Conservation (phyloP, 1,284 basidiomycete genomes). For the Lignosus rhinocerotis region DNA sequence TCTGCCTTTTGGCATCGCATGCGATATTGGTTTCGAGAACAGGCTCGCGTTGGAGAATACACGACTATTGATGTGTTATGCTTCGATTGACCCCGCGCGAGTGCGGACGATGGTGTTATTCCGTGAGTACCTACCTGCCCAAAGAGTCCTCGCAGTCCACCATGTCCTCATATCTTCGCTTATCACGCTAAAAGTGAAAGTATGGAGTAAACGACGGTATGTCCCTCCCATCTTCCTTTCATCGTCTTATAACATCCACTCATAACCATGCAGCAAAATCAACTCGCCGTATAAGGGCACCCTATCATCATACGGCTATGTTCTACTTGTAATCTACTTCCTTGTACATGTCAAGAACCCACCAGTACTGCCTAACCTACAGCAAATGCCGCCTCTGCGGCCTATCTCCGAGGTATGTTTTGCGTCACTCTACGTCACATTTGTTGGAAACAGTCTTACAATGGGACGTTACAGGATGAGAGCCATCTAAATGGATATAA, state of each 20-base stretch:
- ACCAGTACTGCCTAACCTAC: slow-evolving; percentile 88
- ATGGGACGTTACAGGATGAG: slow-evolving; percentile 64
- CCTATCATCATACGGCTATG: slow-evolving; percentile 96
- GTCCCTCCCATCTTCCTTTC: slow-evolving; percentile 18
- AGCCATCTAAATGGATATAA: slow-evolving; percentile 83
- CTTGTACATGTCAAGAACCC: slow-evolving; percentile 96
- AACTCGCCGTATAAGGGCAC: slow-evolving; percentile 98
- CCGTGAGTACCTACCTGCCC: slow-evolving; percentile 58
- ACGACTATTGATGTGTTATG: slow-evolving; percentile 93
- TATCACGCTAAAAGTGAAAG: slow-evolving; percentile 71
- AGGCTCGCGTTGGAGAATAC: slow-evolving; percentile 97
- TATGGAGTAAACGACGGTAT: slow-evolving; percentile 95
- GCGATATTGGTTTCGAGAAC: slow-evolving; percentile 99
- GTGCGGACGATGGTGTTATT: slow-evolving; percentile 95
- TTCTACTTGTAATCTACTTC: slow-evolving; percentile 96
- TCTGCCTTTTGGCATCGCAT: slow-evolving; percentile 88
- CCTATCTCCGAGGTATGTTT: slow-evolving; percentile 67
- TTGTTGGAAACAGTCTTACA: slow-evolving; percentile 11
- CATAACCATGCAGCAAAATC: slow-evolving; percentile 71
- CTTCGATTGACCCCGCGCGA: slow-evolving; percentile 93
- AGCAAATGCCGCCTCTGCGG: slow-evolving; percentile 84
- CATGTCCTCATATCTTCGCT: not conserved
- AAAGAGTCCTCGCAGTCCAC: not conserved
- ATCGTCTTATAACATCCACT: not conserved
- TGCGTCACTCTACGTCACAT: not conserved